Evolutionary conservation across 129 eudicot species (phyloP).

Genomic region (Centrapalus pauciflorus): DNA sequence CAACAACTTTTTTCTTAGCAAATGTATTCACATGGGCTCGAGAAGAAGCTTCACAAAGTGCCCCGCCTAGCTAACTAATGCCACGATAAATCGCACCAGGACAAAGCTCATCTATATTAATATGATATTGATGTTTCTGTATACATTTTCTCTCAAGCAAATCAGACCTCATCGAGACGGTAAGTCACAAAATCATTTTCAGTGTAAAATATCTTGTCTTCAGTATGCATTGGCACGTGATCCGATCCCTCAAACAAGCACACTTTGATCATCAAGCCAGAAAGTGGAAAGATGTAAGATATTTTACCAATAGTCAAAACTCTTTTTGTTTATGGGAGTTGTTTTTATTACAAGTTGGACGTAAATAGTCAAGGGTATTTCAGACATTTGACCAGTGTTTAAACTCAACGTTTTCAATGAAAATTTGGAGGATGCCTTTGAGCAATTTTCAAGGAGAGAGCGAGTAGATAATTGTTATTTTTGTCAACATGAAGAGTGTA

Average conservation of each 20-base stretch:
- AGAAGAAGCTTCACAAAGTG: background rate
- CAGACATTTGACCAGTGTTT: too few species aligned
- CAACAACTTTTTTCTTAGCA: conserved; percentile 13
- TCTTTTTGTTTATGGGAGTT: too few species aligned
- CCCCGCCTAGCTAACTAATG: conserved; percentile 21
- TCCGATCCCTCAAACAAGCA: conserved; percentile 70
- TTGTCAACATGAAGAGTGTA: conserved; percentile 85
- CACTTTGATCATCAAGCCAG: conserved; percentile 71
- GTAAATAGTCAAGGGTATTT: background rate
- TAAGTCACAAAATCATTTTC: conserved; percentile 81
- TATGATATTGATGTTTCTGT: conserved; percentile 41
- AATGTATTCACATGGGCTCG: background rate
- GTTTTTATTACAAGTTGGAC: background rate
- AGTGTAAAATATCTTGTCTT: conserved; percentile 81
- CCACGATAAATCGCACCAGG: conserved; percentile 86
- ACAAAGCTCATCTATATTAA: conserved; percentile 88
- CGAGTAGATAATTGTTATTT: too few species aligned
- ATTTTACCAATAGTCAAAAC: background rate
- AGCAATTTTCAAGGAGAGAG: too few species aligned
- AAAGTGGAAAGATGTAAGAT: background rate
- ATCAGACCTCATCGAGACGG: conserved; percentile 76
- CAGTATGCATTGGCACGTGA: conserved; percentile 67
- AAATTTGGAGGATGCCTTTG: too few species aligned
- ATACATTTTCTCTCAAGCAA: conserved; percentile 64
- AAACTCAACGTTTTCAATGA: too few species aligned